Evolutionary conservation across 805 yeast species (phyloP), one percentile per base, ranked within the genome.

Genomic region (Lipomyces lipofer): DNA sequence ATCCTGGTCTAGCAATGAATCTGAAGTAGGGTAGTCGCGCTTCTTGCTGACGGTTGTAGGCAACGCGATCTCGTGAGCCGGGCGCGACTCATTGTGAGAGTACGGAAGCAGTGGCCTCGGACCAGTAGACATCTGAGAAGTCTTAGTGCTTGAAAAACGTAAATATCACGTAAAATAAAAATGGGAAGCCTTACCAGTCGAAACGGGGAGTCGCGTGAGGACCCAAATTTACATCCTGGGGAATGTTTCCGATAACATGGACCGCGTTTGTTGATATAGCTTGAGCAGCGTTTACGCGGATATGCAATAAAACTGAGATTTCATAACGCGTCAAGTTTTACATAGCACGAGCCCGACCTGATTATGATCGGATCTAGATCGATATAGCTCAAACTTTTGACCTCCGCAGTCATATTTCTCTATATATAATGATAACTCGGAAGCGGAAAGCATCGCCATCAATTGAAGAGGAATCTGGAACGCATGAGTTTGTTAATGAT

Each of bases 21-120:
- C 63, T 8, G 63, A 60, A 10, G 63, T 44, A 5, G 60, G 62
- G 21, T 48, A 58, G 45, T 58, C 63, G 45, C 63, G 59, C 39
- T 58, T 58, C 7, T 55, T 22, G n/a, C 33, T 49, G 12, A 25
- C 17, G 28, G 33, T 39, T 30, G 56, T 43, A 7, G 63, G 32
- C 27, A 58, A 46, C 30, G 60, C 54, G 24, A 60, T 22, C 55
- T 50, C 57, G 33, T 35, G 21, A 17, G 43, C 43, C 4, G 53
- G 46, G 2, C 58, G 52, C 28, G 60, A 54, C 17, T 47, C 52
- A 46, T 54, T 47, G 53, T 58, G 52, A 19, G 63, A 52, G 25
- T 49, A 49, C 7, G 63, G 63, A 21, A 60, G 52, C 4, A 59
- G 54, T 38, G 46, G 60, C 19, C 47, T 40, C 10, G 38, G 19